phyloP scores from a whole-genome alignment of 1,284 basidiomycete genomes.

The Chiua sp. region DNA sequence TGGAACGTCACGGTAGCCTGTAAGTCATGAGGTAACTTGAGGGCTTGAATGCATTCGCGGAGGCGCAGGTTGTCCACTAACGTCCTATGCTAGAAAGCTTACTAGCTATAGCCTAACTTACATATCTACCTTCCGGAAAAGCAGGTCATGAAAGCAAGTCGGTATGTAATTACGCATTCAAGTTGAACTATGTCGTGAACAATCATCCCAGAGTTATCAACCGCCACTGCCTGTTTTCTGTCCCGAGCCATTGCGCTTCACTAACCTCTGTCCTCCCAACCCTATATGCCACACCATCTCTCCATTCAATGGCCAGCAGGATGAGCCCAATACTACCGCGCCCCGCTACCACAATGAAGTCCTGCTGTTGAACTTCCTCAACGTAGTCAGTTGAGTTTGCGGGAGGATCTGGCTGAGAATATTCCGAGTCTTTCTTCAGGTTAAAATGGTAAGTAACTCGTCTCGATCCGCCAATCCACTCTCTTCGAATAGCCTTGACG shows the following conservation, averaged over 20 bases:
- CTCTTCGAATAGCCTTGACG: not conserved
- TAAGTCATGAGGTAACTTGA: too few relatives aligned
- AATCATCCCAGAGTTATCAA: not conserved
- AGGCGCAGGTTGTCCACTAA: too few relatives aligned
- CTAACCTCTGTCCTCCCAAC: conserved; percentile 1
- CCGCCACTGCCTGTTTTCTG: conserved; percentile 20
- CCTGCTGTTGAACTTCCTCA: conserved; percentile 14
- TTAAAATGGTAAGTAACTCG: not conserved
- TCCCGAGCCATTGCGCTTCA: conserved; percentile 3
- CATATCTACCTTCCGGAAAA: too few relatives aligned
- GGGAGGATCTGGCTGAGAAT: not conserved
- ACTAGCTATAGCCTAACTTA: too few relatives aligned
- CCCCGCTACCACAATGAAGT: conserved; percentile 21
- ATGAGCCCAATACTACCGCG: not conserved
- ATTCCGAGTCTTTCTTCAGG: too few relatives aligned
- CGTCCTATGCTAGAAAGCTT: too few relatives aligned
- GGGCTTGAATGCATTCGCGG: too few relatives aligned
- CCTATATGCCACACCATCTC: conserved; percentile 18
- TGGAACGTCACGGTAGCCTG: too few relatives aligned
- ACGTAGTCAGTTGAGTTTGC: not conserved
- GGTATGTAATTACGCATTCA: too few relatives aligned
- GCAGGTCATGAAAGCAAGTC: too few relatives aligned
- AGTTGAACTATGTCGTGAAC: too few relatives aligned
- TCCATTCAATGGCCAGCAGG: conserved; percentile 22
- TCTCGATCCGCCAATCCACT: not conserved